Percentiles rank a stretch among this genome's conserved stretches.
phyloP scores from a whole-genome alignment of 345 rosid genomes.

The Cardamine resedifolia region DNA sequence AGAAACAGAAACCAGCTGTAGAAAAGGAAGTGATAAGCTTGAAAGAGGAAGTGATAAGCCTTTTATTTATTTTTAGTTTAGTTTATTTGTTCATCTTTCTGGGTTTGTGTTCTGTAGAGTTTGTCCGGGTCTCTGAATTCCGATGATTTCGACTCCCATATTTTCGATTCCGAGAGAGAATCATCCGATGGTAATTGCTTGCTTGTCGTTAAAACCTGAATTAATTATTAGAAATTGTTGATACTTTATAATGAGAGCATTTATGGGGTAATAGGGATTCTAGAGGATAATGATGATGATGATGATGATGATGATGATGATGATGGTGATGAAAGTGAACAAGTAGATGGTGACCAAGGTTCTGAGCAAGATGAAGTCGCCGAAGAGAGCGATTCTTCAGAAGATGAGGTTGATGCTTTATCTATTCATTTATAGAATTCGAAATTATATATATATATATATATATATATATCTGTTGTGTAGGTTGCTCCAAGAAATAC shows the following conservation, averaged over 20 bases:
- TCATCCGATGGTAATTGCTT: too few relatives aligned
- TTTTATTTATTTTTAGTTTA: slow-evolving; percentile 2
- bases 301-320: too few relatives aligned
- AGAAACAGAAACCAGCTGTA: too few relatives aligned
- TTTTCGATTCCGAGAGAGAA: slow-evolving; percentile 39
- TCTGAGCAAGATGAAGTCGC: slow-evolving; percentile 48
- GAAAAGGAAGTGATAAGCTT: too few relatives aligned
- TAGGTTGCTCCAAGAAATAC: slow-evolving; percentile 89
- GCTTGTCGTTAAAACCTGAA: too few relatives aligned
- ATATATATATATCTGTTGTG: background rate
- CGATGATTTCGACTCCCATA: slow-evolving; percentile 45
- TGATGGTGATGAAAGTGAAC: slow-evolving; percentile 49
- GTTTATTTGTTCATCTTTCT: background rate
- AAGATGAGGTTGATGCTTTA: slow-evolving; percentile 64
- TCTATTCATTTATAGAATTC: background rate
- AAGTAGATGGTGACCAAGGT: slow-evolving; percentile 30
- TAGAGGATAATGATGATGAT: too few relatives aligned
- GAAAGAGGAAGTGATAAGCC: too few relatives aligned
- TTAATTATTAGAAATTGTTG: too few relatives aligned
- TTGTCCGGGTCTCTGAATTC: slow-evolving; percentile 45
- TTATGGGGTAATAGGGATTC: too few relatives aligned
- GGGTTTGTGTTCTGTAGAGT: slow-evolving; percentile 35
- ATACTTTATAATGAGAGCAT: too few relatives aligned
- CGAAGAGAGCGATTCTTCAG: slow-evolving; percentile 91
- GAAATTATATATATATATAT: background rate